A percentile compares a stretch with the other conserved stretches of the same genome.
Conservation (phyloP, 306 rosid species). For the Morella rubra region DNA sequence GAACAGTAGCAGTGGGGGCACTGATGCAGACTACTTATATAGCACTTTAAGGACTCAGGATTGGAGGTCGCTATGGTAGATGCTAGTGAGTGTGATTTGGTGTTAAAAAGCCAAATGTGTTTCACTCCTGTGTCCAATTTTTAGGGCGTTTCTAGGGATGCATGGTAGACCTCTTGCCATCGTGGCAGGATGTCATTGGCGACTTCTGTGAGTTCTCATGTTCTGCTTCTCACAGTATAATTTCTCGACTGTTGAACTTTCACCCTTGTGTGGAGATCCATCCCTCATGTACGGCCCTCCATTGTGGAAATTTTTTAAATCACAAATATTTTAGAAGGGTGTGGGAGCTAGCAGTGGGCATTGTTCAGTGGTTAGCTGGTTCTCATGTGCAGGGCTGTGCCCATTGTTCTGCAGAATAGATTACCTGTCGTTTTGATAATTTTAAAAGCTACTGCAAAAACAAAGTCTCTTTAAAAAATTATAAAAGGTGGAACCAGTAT, state of each 20-base stretch:
- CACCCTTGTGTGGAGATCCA: slow-evolving; percentile 30
- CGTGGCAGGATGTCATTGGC: background rate
- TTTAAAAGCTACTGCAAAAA: background rate
- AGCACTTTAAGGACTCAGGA: background rate
- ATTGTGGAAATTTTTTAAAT: slow-evolving; percentile 17
- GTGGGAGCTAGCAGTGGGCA: slow-evolving; percentile 11
- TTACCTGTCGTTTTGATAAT: background rate
- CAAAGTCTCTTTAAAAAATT: background rate
- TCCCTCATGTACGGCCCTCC: slow-evolving; percentile 32
- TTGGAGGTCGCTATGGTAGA: background rate
- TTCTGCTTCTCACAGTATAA: background rate
- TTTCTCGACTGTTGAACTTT: background rate
- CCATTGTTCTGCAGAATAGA: slow-evolving; percentile 1
- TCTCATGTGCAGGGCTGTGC: slow-evolving; percentile 38
- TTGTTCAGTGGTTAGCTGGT: slow-evolving; percentile 44
- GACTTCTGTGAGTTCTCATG: background rate
- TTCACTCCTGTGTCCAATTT: no score
- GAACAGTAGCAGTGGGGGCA: background rate
- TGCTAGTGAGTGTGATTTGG: background rate
- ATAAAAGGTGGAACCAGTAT: background rate
- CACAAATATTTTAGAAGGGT: slow-evolving; percentile 18
- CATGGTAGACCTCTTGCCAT: background rate
- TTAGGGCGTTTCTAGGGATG: background rate
- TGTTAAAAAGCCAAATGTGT: background rate
- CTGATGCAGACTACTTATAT: background rate